Base-by-base conservation (phyloP, 2,329 filamentous ascomycete species). In the Capronia americana region DNA sequence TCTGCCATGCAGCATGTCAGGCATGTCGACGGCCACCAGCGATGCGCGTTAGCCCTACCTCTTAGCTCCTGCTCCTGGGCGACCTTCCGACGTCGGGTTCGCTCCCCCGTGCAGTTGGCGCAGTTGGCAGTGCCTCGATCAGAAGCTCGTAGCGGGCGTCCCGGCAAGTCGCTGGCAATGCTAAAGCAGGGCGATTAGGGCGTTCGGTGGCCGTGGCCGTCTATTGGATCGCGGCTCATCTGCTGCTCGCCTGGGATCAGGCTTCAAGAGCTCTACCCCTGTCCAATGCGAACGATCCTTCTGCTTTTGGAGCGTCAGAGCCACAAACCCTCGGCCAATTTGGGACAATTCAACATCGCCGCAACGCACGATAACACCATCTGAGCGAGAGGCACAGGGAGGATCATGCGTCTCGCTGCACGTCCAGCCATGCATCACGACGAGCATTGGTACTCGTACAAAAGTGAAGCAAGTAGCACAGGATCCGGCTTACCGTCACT, bases 171-270 rank as follows among this genome's bases (percentile, higher is more conserved):
- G 46, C 48, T 53, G 55, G 54, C 17, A 24, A 28, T 51, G 58
- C 64, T 44, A 55, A 63, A 32, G 64, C 60, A 67, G 56, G 64
- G 56, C 66, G 56, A 68, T 44, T 66, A 57, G 48, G 55, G 46
- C 38, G 12, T 41, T 57, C 58, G 51, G 51, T 59, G 57, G 32
- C 57, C 41, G 20, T 48, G 44, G 4, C 57, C 46, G 10, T 34
- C 11, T 53, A 70, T 70, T 70, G 68, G 68, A 30, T 64, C 63
- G 58, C 57, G 57, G 63, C 57, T 61, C 34, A 57, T 46, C 56
- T 62, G 56, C 46, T 65, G 66, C 57, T 61, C 65, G 65, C 65
- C 63, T 67, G 63, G 64, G 62, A 58, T 70, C 65, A 66, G 68
- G 68, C 68, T 54, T 64, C 68, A 44, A 70, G 54, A 55, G 34